These are phyloP conservation scores for Phytophthora palmivora DNA, from an alignment of 352 stramenopile genomes.

Conservation along the genomic window DNA sequence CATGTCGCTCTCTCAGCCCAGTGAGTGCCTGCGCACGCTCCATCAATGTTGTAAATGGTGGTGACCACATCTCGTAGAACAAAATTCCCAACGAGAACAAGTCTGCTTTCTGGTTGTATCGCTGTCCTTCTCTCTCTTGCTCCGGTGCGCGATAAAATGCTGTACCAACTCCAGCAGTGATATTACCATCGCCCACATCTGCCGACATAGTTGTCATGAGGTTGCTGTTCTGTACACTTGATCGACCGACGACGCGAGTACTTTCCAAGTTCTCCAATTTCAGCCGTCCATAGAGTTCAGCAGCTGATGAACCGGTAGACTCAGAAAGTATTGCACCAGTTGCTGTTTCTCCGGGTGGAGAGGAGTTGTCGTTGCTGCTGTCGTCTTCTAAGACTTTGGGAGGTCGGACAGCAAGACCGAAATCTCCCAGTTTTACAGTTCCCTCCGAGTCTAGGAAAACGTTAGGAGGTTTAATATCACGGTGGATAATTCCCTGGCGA, in stretches of 20 bases:
- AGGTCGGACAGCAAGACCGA: conserved; percentile 92
- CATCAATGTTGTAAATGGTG: conserved; percentile 92
- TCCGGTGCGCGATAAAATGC: conserved; percentile 96
- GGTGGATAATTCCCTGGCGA: conserved; percentile 93
- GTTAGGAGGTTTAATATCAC: conserved; percentile 93
- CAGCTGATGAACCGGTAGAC: conserved; percentile 70
- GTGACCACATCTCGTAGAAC: conserved; percentile 96
- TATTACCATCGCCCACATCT: conserved; percentile 61
- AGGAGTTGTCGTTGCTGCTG: conserved; percentile 29
- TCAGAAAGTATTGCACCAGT: conserved; percentile 49
- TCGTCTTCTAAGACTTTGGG: conserved; percentile 61
- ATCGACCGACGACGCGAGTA: conserved; percentile 45
- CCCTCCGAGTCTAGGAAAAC: conserved; percentile 95
- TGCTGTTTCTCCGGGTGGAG: conserved; percentile 23
- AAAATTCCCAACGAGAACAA: conserved; percentile 96
- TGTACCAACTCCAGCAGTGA: conserved; percentile 95
- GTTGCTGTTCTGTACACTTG: conserved; percentile 30
- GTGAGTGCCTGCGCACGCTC: conserved; percentile 86
- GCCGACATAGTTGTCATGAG: conserved; percentile 67
- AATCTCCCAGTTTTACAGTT: conserved; percentile 94
- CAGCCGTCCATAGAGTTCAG: conserved; percentile 71
- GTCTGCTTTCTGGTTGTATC: conserved; percentile 93
- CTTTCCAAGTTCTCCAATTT: conserved; percentile 78
- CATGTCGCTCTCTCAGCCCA: conserved; percentile 75
- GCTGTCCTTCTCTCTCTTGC: conserved; percentile 89